These are phyloP conservation scores for Coemansia sp. DNA, from an alignment of 371 early-diverging fungal genomes.

Conservation along the genomic window DNA sequence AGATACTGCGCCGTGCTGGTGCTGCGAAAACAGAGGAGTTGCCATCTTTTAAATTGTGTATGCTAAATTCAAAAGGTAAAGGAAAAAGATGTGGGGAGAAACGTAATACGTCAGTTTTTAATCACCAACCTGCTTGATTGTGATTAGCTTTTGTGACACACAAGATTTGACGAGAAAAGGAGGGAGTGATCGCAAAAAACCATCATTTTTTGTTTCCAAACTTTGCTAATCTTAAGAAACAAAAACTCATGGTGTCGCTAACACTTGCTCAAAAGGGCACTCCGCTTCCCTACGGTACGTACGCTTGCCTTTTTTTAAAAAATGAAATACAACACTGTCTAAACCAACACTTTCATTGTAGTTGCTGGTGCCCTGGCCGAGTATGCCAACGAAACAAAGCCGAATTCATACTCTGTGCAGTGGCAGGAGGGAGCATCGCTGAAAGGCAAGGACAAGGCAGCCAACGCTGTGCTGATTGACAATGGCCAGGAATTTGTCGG, in stretches of 20 bases:
- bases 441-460: conserved; percentile 19
- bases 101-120: no score
- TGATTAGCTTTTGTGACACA: no score
- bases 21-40: conserved; percentile 35
- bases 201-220: neutral
- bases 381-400: conserved; percentile 28
- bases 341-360: conserved; percentile 7
- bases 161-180: no score
- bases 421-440: conserved; percentile 38
- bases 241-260: conserved; percentile 17
- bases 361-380: conserved; percentile 45
- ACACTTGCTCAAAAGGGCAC: conserved; percentile 48
- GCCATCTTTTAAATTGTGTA: no score
- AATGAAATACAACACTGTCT: neutral
- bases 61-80: no score
- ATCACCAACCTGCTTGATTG: no score
- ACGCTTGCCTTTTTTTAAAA: neutral
- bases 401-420: conserved; percentile 15
- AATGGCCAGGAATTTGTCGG: conserved; percentile 24
- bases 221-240: neutral
- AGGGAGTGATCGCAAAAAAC: neutral
- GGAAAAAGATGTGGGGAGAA: neutral
- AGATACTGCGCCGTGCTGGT: conserved; percentile 6
- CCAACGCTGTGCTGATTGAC: conserved; percentile 21
- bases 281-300: conserved; percentile 44